phyloP scores from a whole-genome alignment of 768 basidiomycete genomes.

The Lentinula detonsa region DNA sequence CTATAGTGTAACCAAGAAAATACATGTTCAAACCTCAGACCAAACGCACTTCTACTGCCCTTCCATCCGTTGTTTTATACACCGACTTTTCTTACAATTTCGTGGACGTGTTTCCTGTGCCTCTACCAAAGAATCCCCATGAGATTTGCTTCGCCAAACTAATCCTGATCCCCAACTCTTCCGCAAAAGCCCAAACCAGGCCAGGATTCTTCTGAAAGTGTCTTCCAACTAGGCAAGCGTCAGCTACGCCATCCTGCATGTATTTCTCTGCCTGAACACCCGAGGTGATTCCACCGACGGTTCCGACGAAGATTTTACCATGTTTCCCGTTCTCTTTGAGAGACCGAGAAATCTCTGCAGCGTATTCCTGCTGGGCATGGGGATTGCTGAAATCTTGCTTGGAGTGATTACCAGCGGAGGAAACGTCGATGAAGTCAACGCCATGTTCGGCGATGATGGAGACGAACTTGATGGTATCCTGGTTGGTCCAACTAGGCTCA shows the following conservation, averaged over 20 bases:
- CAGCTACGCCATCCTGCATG: constrained; percentile 51
- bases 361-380: constrained; percentile 49
- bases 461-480: constrained; percentile 62
- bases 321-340: background rate
- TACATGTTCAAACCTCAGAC: too few relatives aligned
- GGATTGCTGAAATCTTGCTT: constrained; percentile 30
- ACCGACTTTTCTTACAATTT: background rate
- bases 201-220: constrained; percentile 60
- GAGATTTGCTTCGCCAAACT: constrained; percentile 46
- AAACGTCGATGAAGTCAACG: constrained; percentile 73
- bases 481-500: constrained; percentile 59
- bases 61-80: background rate
- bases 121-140: constrained; percentile 44
- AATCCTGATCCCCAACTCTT: constrained; percentile 45
- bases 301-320: constrained; percentile 32
- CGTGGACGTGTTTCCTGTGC: background rate
- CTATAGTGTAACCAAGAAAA: too few relatives aligned
- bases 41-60: too few relatives aligned
- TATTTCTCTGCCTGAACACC: constrained; percentile 53
- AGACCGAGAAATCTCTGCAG: constrained; percentile 44
- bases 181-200: constrained; percentile 44
- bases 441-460: constrained; percentile 55
- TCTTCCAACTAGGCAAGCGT: constrained; percentile 49
- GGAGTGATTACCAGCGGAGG: constrained; percentile 53
- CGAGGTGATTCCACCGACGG: constrained; percentile 50